Percentiles rank a stretch among this genome's conserved stretches.
Evolutionary conservation across 805 yeast genomes (phyloP).

Genomic region (Candida nemodendra): DNA sequence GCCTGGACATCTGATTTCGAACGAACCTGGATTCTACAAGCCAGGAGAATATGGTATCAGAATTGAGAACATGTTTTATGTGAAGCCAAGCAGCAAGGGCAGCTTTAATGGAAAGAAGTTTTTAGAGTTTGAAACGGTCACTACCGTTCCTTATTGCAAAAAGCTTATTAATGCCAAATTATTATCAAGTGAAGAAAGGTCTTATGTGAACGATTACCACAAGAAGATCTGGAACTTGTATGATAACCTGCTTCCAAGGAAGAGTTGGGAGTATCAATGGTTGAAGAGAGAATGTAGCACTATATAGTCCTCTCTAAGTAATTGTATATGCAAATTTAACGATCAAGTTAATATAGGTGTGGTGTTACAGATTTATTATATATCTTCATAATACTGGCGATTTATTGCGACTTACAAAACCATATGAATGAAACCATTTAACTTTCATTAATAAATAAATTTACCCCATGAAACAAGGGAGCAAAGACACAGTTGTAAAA

Average conservation of each 20-base stretch:
- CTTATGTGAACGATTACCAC: slow-evolving; percentile 53
- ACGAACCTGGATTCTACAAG: slow-evolving; percentile 64
- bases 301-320: slow-evolving; percentile 9
- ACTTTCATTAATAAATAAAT: slow-evolving; percentile 2
- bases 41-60: slow-evolving; percentile 61
- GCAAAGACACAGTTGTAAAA: no score
- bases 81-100: slow-evolving; percentile 38
- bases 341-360: neutral
- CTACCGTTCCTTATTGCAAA: slow-evolving; percentile 56
- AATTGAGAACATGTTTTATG: slow-evolving; percentile 50
- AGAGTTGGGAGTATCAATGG: slow-evolving; percentile 45
- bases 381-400: slow-evolving; percentile 1
- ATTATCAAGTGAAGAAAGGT: slow-evolving; percentile 45
- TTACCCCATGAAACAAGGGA: neutral
- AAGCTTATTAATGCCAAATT: slow-evolving; percentile 46
- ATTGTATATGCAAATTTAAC: neutral
- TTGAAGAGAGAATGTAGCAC: slow-evolving; percentile 45
- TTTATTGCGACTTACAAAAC: slow-evolving; percentile 4
- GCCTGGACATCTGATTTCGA: slow-evolving; percentile 55
- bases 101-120: slow-evolving; percentile 41
- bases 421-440: no score
- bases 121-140: slow-evolving; percentile 53
- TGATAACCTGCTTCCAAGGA: slow-evolving; percentile 36
- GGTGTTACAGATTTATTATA: neutral
- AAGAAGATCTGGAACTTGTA: slow-evolving; percentile 44